A percentile compares a stretch with the other conserved stretches of the same genome.
Conservation (phyloP, 2,329 filamentous ascomycete genomes). For the Xylariaceae sp. region DNA sequence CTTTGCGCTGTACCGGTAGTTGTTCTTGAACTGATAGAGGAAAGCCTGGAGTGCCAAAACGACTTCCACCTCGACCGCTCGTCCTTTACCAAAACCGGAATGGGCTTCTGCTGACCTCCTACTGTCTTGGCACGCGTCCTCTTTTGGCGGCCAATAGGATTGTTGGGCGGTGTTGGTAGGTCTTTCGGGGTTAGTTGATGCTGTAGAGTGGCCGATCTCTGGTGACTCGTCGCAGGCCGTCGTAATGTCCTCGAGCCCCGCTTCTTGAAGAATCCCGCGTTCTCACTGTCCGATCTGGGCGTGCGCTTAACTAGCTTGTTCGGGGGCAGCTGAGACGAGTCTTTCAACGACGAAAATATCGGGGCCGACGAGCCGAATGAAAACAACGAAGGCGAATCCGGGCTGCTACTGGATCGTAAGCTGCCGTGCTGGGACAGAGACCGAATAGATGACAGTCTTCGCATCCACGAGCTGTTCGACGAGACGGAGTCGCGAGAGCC, state of each 20-base stretch:
- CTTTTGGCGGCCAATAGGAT: conserved; percentile 33
- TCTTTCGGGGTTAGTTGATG: conserved; percentile 35
- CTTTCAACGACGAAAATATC: conserved; percentile 46
- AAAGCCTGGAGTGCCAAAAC: conserved; percentile 48
- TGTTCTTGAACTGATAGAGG: conserved; percentile 18
- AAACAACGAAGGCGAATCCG: conserved; percentile 61
- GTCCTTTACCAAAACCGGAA: conserved; percentile 5
- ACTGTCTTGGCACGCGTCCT: conserved; percentile 31
- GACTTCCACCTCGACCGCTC: conserved; percentile 45
- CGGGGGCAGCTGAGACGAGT: conserved; percentile 47
- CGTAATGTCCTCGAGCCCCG: conserved; percentile 56
- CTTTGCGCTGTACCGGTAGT: conserved; percentile 20
- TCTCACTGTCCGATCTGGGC: conserved; percentile 48
- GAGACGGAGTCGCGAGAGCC: conserved; percentile 52
- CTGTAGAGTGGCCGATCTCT: conserved; percentile 66
- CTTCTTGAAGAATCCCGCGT: conserved; percentile 39
- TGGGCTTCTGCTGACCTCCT: conserved; percentile 16
- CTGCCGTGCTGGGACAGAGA: conserved; percentile 61
- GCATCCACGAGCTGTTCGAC: conserved; percentile 66
- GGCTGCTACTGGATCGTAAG: conserved; percentile 57
- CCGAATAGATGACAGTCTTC: conserved; percentile 57
- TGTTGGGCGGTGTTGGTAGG: conserved; percentile 26
- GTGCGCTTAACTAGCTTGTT: conserved; percentile 77
- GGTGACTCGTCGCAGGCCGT: conserved; percentile 72
- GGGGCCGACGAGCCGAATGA: conserved; percentile 63